phyloP scores from a whole-genome alignment of 148 eudicot genomes.

The Rhododendron ovatum region DNA sequence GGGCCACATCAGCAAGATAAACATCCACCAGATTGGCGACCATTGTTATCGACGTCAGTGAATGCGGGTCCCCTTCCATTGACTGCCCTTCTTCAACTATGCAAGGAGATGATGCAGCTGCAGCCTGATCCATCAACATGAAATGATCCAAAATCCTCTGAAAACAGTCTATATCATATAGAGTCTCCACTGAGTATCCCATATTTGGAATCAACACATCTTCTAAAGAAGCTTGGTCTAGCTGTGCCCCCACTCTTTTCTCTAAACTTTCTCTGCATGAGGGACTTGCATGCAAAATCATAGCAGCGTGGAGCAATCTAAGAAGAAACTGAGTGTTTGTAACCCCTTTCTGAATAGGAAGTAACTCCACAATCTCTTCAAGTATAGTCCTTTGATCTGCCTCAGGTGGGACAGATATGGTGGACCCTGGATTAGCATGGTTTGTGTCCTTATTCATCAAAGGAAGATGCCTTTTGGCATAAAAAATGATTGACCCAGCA shows the following conservation, averaged over 20 bases:
- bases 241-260: constrained; percentile 51
- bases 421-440: constrained; percentile 11
- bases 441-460: constrained; percentile 25
- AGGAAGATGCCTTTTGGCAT: constrained; percentile 46
- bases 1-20: constrained; percentile 72
- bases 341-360: constrained; percentile 57
- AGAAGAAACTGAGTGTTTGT: constrained; percentile 47
- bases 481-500: constrained; percentile 52
- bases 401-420: constrained; percentile 32
- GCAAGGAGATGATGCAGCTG: constrained; percentile 34
- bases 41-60: constrained; percentile 43
- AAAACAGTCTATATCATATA: constrained; percentile 65
- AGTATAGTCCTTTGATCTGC: constrained; percentile 47
- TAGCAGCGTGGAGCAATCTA: constrained; percentile 49
- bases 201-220: constrained; percentile 62
- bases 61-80: constrained; percentile 27
- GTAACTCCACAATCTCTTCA: constrained; percentile 57
- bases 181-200: constrained; percentile 45
- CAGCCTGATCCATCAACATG: constrained; percentile 33
- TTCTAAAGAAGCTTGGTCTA: constrained; percentile 55
- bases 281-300: constrained; percentile 51
- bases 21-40: constrained; percentile 71
- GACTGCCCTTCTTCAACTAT: constrained; percentile 38
- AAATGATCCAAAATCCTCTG: constrained; percentile 70
- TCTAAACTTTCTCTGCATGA: constrained; percentile 52